Base-by-base conservation (phyloP, 345 rosid species). In the Aurinia saxatilis region DNA sequence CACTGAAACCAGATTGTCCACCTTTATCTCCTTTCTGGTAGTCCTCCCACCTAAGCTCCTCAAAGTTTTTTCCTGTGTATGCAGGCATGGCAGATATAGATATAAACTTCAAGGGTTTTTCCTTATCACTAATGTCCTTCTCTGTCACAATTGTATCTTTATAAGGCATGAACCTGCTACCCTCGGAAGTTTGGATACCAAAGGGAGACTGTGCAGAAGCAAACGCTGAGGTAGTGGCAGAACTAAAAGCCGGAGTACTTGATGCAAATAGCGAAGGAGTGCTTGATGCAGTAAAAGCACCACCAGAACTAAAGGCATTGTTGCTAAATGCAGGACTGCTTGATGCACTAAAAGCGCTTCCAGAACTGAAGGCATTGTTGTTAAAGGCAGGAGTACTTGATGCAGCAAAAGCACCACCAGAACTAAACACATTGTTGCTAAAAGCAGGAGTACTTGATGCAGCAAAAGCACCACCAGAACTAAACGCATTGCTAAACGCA, bases 11-110 rank as follows among this genome's bases (percentile, higher is more conserved):
- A 80, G 13, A 72, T 2, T 82, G 80, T 64, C 99, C 99, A 70
- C 96, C 97, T 88, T 90, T 90, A 74, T 95, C 99, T 78, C 99
- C 99, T 57, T 58, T 72, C 66, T 95, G 99, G 67, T 86, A 88
- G 66, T 95, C 99, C 72, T 84, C 99, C 97, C 96, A 86, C 65
- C 95, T 77, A 52, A 95, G 82, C 80, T 90, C 99, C 73, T 95
- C 97, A 35, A 84, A 95, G 74, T 78, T 80, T 78, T 88, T 88
- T 30, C 81, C 86, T 65, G 76, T 83, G 73, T 90, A 77, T 37
- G 52, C 78, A 61, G 88, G 57, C 99, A 88, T 88, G 36, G 96
- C 96, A 18, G 95, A 83, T 77, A 95, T 86, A 13, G 99, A 95
- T 63, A 70, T 84, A 51, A 95, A 73, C 81, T 81, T 93, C 44